Conservation (phyloP, 2,329 filamentous ascomycete species). For the Phoma herbarum region DNA sequence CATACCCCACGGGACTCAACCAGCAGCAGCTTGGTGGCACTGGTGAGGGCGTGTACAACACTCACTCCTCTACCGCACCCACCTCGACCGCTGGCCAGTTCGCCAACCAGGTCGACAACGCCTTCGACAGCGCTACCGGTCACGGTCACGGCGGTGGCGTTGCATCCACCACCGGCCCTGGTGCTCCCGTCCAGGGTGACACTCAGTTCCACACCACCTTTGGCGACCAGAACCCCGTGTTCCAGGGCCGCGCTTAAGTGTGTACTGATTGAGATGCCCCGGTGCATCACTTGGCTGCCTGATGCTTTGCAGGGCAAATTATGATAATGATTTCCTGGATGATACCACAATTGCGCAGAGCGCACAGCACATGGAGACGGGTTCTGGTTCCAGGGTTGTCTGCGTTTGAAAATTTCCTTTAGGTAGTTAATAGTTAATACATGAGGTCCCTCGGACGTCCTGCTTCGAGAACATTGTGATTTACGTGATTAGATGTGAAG, state of each 20-base stretch:
- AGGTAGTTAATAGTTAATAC: conserved; percentile 37
- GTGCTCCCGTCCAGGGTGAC: conserved; percentile 20
- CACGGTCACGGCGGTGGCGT: conserved; percentile 21
- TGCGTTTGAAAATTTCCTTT: conserved; percentile 12
- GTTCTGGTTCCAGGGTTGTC: conserved; percentile 3
- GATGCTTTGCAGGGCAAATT: conserved; percentile 12
- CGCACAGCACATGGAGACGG: conserved; percentile 18
- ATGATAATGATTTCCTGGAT: conserved; percentile 40
- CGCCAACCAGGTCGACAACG: conserved; percentile 57
- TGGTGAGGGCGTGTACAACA: conserved; percentile 16
- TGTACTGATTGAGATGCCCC: conserved; percentile 18
- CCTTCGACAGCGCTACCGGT: conserved; percentile 45
- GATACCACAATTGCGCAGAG: conserved; percentile 44
- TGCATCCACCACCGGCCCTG: conserved; percentile 26
- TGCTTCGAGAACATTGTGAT: no score
- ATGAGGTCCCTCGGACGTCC: neutral
- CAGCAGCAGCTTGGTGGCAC: conserved; percentile 24
- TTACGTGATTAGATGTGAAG: neutral
- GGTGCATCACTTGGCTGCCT: conserved; percentile 16
- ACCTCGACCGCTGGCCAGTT: conserved; percentile 42
- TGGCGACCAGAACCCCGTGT: conserved; percentile 55
- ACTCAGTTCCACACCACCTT: conserved; percentile 50
- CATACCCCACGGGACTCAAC: conserved; percentile 14
- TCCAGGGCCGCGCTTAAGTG: conserved; percentile 48
- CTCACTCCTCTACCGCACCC: conserved; percentile 22